A percentile compares a stretch with the other conserved stretches of the same genome.
Conservation (phyloP, 2,329 filamentous ascomycete genomes). For the Hawksworthiomyces lignivorus region DNA sequence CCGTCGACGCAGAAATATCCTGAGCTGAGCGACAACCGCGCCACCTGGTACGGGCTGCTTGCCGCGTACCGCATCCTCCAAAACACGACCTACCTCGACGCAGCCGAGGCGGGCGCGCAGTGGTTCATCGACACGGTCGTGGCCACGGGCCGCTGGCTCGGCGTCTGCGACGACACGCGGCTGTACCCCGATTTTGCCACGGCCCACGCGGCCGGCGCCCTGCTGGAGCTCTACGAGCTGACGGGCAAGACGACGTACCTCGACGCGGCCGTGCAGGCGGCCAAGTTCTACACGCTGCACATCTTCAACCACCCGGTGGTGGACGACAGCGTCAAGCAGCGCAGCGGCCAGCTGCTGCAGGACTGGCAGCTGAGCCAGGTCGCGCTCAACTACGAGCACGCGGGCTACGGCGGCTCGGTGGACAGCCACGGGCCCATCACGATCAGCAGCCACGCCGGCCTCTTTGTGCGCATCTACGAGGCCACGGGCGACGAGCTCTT, state of each 20-base stretch:
- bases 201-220: conserved; percentile 7
- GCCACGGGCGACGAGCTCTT: conserved; percentile 9
- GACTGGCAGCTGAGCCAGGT: conserved; percentile 13
- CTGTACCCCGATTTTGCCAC: conserved; percentile 12
- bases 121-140: conserved; percentile 8
- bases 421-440: conserved; percentile 9
- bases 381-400: conserved; percentile 11
- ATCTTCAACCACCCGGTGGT: conserved; percentile 12
- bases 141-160: conserved; percentile 10
- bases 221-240: conserved; percentile 10
- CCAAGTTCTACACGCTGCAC: conserved; percentile 12
- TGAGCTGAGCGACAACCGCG: conserved; percentile 9
- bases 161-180: conserved; percentile 10
- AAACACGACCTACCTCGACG: conserved; percentile 7
- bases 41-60: conserved; percentile 13
- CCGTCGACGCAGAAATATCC: conserved; percentile 9
- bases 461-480: conserved; percentile 10
- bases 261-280: conserved; percentile 6
- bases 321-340: conserved; percentile 1
- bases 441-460: conserved; percentile 10
- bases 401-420: conserved; percentile 10
- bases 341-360: conserved; percentile 1
- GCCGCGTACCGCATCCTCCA: conserved; percentile 8
- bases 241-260: conserved; percentile 4
- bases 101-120: conserved; percentile 8